Percentiles rank a stretch among this genome's conserved stretches.
Evolutionary conservation across 106 monocot genomes (phyloP).

Genomic region (Acanthochlamys bracteata): DNA sequence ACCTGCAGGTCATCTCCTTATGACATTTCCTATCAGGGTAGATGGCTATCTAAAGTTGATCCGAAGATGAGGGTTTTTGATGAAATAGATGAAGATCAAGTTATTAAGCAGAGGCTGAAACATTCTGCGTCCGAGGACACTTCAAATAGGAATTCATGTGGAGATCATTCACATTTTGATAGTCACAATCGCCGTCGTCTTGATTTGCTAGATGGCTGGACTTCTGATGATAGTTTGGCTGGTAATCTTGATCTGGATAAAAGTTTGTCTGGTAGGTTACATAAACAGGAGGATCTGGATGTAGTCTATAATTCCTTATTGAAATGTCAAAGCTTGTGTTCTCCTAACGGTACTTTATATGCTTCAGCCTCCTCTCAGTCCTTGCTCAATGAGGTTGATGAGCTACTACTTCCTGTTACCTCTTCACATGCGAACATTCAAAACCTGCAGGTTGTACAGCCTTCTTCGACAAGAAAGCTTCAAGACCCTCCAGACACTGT

Average conservation of each 20-base stretch:
- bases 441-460: too few species aligned
- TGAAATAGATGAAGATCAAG: constrained; percentile 7
- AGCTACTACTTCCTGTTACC: too few species aligned
- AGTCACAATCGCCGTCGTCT: constrained; percentile 11
- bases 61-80: background rate
- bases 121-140: background rate
- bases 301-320: constrained; percentile 1
- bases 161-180: constrained; percentile 17
- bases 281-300: constrained; percentile 3
- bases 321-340: constrained; percentile 6
- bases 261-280: background rate
- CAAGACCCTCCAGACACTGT: too few species aligned
- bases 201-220: constrained; percentile 1
- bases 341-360: background rate
- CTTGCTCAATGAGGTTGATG: too few species aligned
- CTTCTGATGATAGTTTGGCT: constrained; percentile 21
- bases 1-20: constrained; percentile 15
- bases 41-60: background rate
- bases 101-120: constrained; percentile 11
- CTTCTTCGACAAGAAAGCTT: too few species aligned
- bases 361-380: background rate
- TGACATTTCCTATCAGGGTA: constrained; percentile 9
- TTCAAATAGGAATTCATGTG: constrained; percentile 19
- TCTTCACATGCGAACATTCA: too few species aligned
- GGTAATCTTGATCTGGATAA: constrained; percentile 1